Percentiles rank a stretch among this genome's conserved stretches.
phyloP scores from a whole-genome alignment of 768 basidiomycete genomes.

The Naganishia vishniacii region DNA sequence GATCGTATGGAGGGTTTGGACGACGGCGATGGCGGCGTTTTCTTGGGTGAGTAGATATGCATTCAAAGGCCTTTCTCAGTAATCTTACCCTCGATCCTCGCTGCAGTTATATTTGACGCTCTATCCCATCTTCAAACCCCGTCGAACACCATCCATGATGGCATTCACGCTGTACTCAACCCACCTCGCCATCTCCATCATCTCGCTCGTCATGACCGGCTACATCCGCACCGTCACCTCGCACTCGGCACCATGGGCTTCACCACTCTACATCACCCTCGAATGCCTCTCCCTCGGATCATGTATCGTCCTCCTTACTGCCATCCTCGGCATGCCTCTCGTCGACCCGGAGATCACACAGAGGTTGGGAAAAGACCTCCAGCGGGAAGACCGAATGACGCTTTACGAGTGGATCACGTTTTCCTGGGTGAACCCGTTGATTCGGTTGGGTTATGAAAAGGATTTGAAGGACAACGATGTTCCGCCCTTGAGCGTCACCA shows the following conservation, averaged over 20 bases:
- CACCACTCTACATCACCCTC: conserved; percentile 21
- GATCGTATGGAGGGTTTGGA: conserved; percentile 29
- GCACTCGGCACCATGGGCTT: conserved; percentile 32
- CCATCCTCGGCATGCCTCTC: conserved; percentile 34
- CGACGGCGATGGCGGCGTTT: conserved; percentile 33
- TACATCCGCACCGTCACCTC: conserved; percentile 30
- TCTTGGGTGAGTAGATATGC: conserved; percentile 40
- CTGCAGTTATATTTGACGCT: conserved; percentile 32
- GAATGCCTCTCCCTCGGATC: conserved; percentile 31
- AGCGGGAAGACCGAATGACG: conserved; percentile 40
- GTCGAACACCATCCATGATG: conserved; percentile 38
- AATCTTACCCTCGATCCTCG: not conserved
- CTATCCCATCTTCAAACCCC: conserved; percentile 31
- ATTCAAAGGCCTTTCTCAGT: not conserved
- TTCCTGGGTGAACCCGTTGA: conserved; percentile 43
- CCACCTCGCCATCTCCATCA: conserved; percentile 30
- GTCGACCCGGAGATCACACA: conserved; percentile 19
- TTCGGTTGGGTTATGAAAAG: conserved; percentile 34
- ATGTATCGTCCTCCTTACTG: conserved; percentile 27
- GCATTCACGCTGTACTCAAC: conserved; percentile 30
- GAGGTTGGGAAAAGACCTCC: conserved; percentile 21
- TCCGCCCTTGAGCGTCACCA: conserved; percentile 33
- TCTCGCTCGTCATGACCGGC: conserved; percentile 30
- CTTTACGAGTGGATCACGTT: conserved; percentile 43
- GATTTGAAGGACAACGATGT: conserved; percentile 42